Conservation (phyloP, 2,329 filamentous ascomycete genomes). For the Paecilomyces formosus region DNA sequence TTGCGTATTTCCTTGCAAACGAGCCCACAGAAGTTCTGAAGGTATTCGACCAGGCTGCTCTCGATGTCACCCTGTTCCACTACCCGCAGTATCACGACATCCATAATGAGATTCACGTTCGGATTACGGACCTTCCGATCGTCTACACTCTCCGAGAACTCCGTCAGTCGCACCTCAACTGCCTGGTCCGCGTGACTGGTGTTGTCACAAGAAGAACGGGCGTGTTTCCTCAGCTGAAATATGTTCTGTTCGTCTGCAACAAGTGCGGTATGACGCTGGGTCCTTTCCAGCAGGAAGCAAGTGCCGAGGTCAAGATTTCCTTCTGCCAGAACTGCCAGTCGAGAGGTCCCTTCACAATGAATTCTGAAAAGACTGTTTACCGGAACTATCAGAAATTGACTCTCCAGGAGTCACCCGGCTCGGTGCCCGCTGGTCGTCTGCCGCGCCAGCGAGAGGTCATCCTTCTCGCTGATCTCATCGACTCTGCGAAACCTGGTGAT, state of each 20-base stretch:
- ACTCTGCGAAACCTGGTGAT: conserved; percentile 92
- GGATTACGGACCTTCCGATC: conserved; percentile 88
- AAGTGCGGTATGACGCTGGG: conserved; percentile 90
- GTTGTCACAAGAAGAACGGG: conserved; percentile 91
- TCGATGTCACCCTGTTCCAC: conserved; percentile 91
- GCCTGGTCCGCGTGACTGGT: conserved; percentile 84
- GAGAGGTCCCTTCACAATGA: conserved; percentile 86
- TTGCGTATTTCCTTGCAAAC: conserved; percentile 94
- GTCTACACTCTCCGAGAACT: conserved; percentile 93
- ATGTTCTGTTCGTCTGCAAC: conserved; percentile 94
- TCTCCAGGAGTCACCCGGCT: conserved; percentile 92
- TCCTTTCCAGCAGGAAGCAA: conserved; percentile 95
- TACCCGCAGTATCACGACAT: conserved; percentile 98
- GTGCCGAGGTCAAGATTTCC: conserved; percentile 89
- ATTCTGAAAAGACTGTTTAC: conserved; percentile 96
- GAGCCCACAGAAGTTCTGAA: conserved; percentile 91
- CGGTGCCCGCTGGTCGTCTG: conserved; percentile 88
- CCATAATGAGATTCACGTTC: conserved; percentile 94
- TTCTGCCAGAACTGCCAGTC: conserved; percentile 97
- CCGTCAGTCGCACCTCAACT: conserved; percentile 92
- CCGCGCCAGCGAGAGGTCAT: conserved; percentile 92
- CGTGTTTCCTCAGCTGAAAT: conserved; percentile 96
- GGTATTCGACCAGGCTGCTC: conserved; percentile 92
- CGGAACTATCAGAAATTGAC: conserved; percentile 98
- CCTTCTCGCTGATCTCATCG: conserved; percentile 92